Evolutionary conservation across 2,329 filamentous ascomycete species (phyloP).

Genomic region (Cercospora brassicicola): DNA sequence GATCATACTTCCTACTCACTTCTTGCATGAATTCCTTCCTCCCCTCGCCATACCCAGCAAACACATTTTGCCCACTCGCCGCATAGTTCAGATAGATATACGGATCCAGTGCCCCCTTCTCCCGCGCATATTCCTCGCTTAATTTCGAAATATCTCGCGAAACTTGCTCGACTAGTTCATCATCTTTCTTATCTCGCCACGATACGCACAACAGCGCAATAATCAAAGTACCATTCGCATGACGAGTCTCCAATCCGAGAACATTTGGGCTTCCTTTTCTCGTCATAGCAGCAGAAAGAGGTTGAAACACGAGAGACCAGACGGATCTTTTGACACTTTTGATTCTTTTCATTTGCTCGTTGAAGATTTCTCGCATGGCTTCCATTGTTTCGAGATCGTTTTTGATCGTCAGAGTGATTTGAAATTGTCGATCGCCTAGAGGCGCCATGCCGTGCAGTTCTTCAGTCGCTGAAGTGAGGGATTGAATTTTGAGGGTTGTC

Average conservation of each 20-base stretch:
- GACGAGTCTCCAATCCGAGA: background rate
- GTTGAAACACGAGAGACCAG: background rate
- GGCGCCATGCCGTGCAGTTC: background rate
- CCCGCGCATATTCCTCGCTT: background rate
- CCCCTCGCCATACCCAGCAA: slow-evolving; percentile 13
- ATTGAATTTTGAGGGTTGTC: background rate
- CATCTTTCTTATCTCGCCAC: background rate
- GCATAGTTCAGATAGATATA: slow-evolving; percentile 21
- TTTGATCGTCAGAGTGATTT: background rate
- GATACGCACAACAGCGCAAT: background rate
- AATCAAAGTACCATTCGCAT: background rate
- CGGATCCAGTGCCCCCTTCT: slow-evolving; percentile 3
- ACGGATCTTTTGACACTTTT: background rate
- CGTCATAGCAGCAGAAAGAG: background rate
- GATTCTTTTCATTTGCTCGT: background rate
- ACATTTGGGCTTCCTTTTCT: background rate
- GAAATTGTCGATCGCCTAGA: background rate
- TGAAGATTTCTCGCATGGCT: background rate
- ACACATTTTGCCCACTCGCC: slow-evolving; percentile 8
- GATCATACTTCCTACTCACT: slow-evolving; percentile 18
- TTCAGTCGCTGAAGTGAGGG: background rate
- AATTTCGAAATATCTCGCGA: background rate
- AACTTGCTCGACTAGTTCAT: slow-evolving; percentile 6
- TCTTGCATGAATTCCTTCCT: slow-evolving; percentile 10
- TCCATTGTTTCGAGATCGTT: background rate